Evolutionary conservation across 2,329 filamentous ascomycete genomes (phyloP), one percentile per base, ranked within the genome.

Genomic region (Phoma herbarum): DNA sequence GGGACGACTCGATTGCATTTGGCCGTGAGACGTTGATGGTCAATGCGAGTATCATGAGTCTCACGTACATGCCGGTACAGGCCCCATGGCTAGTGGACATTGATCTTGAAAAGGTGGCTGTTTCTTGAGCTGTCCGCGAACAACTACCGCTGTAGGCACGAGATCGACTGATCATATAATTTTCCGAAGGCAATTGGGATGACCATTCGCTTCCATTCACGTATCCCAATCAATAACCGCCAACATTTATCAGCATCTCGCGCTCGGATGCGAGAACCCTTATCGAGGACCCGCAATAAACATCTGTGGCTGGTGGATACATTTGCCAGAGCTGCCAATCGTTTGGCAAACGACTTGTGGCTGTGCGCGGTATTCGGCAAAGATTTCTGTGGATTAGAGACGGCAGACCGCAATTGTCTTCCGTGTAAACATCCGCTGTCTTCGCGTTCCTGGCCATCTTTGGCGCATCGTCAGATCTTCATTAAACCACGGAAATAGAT

Each of bases 1-100:
- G 67, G 37, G 35, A 65, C 16, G 54, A 50, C n/a, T 57, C 71
- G 59, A 60, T 85, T 54, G 64, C 66, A 45, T 74, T 77, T 50
- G 84, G 84, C 0, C 71, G 79, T 54, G 82, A 86, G 70, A 86
- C 84, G 3, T 57, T 86, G 37, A 83, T 87, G 73, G 78, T 87
- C 11, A 87, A 88, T 74, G 84, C 84, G 2, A 83, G 83, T 64
- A 82, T 87, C 48, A 83, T 86, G 77, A 80, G 80, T 35, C 68
- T 83, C 12, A 60, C 62, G 12, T 85, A 86, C 71, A 67, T 72
- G 31, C 79, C 84, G 7, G 62, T 71, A 28, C 83, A 87, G 71
- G 82, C 79, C 35, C 83, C 84, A 1, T 87, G 84, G 83, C 58
- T 86, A 41, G 78, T 87, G 28, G 84, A 86, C 74, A 43, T 87